Percentiles rank a stretch among this genome's conserved stretches.
Conservation (phyloP, 805 yeast genomes). For the Yarrowia divulgata region DNA sequence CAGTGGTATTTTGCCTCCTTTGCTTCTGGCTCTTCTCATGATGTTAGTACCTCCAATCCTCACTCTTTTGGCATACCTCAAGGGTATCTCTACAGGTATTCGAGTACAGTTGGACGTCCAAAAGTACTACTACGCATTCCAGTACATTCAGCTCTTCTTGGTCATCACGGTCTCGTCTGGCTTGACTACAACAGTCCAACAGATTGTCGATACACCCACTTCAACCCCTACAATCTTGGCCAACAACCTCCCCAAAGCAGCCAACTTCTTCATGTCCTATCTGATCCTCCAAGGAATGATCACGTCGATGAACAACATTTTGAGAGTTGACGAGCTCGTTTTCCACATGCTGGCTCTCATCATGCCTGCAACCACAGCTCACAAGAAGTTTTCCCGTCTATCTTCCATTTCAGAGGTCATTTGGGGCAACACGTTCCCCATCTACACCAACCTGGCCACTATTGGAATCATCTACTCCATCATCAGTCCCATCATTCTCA, state of each 20-base stretch:
- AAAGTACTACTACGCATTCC: slow-evolving; percentile 76
- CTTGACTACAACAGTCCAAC: slow-evolving; percentile 66
- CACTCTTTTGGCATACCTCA: slow-evolving; percentile 59
- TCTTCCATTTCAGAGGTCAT: slow-evolving; percentile 57
- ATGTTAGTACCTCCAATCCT: slow-evolving; percentile 67
- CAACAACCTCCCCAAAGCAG: slow-evolving; percentile 80
- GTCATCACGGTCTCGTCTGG: slow-evolving; percentile 89
- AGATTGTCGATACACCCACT: slow-evolving; percentile 70
- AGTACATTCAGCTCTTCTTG: slow-evolving; percentile 81
- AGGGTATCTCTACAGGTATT: slow-evolving; percentile 67
- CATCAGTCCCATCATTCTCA: slow-evolving; percentile 76
- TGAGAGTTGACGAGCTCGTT: slow-evolving; percentile 64
- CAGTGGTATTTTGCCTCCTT: slow-evolving; percentile 71
- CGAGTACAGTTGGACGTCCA: slow-evolving; percentile 75
- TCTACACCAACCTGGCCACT: slow-evolving; percentile 76
- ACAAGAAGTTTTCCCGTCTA: slow-evolving; percentile 59
- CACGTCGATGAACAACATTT: slow-evolving; percentile 72
- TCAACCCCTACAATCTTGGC: slow-evolving; percentile 77
- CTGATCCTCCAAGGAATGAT: slow-evolving; percentile 77
- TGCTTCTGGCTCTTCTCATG: slow-evolving; percentile 68
- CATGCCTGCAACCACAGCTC: slow-evolving; percentile 58
- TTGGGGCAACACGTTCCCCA: slow-evolving; percentile 85
- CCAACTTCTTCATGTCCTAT: slow-evolving; percentile 84
- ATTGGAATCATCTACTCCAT: slow-evolving; percentile 81
- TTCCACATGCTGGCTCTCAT: slow-evolving; percentile 46